Evolutionary conservation across 768 basidiomycete genomes (phyloP), one percentile per base, ranked within the genome.

Genomic region (Glaciozyma antarctica): DNA sequence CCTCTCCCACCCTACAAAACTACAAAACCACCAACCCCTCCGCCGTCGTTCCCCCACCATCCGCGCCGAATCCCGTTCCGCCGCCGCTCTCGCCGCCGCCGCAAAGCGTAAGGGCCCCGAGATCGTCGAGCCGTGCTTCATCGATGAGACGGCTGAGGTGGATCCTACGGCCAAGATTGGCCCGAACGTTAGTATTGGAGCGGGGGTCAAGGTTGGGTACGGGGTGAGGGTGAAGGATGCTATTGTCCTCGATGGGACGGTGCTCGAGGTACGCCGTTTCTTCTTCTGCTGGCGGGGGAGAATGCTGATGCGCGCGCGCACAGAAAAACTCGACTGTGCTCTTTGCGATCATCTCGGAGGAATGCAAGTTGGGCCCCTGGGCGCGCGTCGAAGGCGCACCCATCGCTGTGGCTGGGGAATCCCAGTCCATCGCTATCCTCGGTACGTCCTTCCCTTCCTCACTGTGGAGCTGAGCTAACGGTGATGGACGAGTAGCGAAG

Each of bases 311-410:
- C 12, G 3, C 7, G 16, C 22, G 19, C n/a, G 16, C 3, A 16
- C 54, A 76, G 71, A 73, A 76, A 67, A 78, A 78, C 72, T 64
- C 78, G 17, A 74, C 73, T 59, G 78, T 79, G 15, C 67, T 77
- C 28, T 75, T 78, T 71, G 72, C 76, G 19, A 79, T 80, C 70
- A 73, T 80, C 30, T 74, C 75, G 22, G 71, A 73, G 47, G 75
- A 78, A 47, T 79, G 78, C 73, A 77, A 77, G 69, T 74, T 80
- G 62, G 79, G 78, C 10, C 73, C 76, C 1, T 80, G 79, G 79
- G 75, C 77, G 4, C 73, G 79, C 60, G 77, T 79, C 19, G 78
- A 79, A 52, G 79, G 79, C 9, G 72, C 72, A 13, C 75, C 75
- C 1, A 73, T 75, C 56, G 70, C 73, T 45, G 76, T 75, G 26